A percentile compares a stretch with the other conserved stretches of the same genome.
Evolutionary conservation across 257 asterid species (phyloP).

Genomic region (Haberlea rhodopensis): DNA sequence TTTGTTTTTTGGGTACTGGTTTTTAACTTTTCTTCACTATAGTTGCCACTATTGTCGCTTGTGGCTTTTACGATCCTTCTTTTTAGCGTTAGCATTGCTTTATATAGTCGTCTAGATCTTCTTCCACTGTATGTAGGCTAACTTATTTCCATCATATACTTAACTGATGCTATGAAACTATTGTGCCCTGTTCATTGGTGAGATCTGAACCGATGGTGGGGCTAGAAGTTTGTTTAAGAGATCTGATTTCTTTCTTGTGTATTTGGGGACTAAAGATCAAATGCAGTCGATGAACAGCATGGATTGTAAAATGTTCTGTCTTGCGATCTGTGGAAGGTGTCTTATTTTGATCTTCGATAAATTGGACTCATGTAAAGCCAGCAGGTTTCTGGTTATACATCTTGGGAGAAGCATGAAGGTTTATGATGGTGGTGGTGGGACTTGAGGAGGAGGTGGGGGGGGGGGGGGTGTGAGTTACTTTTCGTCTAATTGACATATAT

Average conservation of each 20-base stretch:
- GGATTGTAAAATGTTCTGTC: not conserved
- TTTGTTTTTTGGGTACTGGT: conserved; percentile 14
- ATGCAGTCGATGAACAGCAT: conserved; percentile 5
- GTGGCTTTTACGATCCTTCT: conserved; percentile 27
- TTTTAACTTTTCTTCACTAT: conserved; percentile 6
- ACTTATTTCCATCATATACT: conserved; percentile 2
- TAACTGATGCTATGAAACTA: conserved; percentile 21
- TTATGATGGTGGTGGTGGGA: not conserved
- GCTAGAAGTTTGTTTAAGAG: not conserved
- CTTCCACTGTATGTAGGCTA: conserved; percentile 17
- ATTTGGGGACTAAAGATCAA: conserved; percentile 4
- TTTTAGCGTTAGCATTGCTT: conserved; percentile 23
- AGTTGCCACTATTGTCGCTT: not conserved
- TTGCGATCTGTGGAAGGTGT: not conserved
- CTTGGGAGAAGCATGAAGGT: not conserved
- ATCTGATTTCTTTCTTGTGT: not conserved
- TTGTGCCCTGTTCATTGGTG: conserved; percentile 23
- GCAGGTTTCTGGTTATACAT: not conserved
- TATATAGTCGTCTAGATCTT: conserved; percentile 23
- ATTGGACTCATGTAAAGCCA: too few relatives aligned
- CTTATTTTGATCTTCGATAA: not conserved
- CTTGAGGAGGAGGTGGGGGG: too few relatives aligned
- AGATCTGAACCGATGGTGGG: conserved; percentile 34
- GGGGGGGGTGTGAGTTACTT: too few relatives aligned
- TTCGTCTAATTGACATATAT: not conserved